A percentile compares a stretch with the other conserved stretches of the same genome.
These are phyloP conservation scores for Trichosporon sp. DNA, from an alignment of 1,284 basidiomycete species.

Conservation along the genomic window DNA sequence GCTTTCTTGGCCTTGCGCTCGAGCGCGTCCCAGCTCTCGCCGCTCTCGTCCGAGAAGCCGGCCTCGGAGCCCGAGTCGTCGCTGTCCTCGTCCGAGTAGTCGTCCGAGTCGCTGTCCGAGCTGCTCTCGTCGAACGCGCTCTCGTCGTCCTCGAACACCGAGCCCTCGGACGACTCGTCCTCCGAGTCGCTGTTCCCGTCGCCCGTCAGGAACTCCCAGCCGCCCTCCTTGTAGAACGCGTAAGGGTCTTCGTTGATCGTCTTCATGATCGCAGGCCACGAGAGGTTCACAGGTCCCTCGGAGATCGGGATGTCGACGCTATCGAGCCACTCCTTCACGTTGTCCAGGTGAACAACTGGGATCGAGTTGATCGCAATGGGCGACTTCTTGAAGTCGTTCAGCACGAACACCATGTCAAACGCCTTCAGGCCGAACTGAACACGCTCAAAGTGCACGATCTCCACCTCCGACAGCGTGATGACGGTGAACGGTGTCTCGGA, in stretches of 20 bases:
- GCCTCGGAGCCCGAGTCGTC: constrained; percentile 52
- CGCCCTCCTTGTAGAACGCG: constrained; percentile 92
- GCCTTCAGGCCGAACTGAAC: constrained; percentile 96
- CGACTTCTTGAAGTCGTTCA: constrained; percentile 89
- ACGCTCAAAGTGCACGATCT: constrained; percentile 93
- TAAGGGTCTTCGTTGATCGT: constrained; percentile 92
- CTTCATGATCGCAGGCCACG: constrained; percentile 98
- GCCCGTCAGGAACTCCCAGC: constrained; percentile 86
- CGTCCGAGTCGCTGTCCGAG: constrained; percentile 52
- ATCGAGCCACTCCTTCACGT: constrained; percentile 98
- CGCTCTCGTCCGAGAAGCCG: constrained; percentile 50
- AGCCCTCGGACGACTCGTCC: constrained; percentile 68
- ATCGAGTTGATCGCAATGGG: constrained; percentile 95
- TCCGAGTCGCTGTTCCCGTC: constrained; percentile 62
- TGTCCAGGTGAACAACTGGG: constrained; percentile 81
- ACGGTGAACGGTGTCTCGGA: constrained; percentile 95
- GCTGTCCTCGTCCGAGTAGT: constrained; percentile 55
- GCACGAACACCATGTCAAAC: constrained; percentile 94
- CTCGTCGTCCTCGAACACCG: constrained; percentile 62
- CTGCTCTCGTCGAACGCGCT: constrained; percentile 34
- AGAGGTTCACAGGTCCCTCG: constrained; percentile 94
- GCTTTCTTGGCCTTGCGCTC: constrained; percentile 72
- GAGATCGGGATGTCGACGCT: constrained; percentile 92
- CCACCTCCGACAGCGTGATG: constrained; percentile 88
- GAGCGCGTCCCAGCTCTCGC: constrained; percentile 92